Conservation (phyloP, 1,284 basidiomycete species). For the Mycena sp. region DNA sequence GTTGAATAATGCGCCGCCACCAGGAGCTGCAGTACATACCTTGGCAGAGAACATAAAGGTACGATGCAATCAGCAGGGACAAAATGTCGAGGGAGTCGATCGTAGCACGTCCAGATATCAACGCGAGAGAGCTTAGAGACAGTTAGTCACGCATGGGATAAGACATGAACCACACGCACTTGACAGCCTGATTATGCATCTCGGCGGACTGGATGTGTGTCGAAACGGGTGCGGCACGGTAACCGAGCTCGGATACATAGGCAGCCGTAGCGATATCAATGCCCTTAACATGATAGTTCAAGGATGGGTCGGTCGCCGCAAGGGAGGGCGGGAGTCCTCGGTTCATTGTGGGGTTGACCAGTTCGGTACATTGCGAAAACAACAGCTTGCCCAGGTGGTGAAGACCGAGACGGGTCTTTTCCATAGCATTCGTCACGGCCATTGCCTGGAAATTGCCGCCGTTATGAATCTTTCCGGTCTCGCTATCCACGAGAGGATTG, state of each 20-base stretch:
- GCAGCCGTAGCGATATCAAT: constrained; percentile 87
- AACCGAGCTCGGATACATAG: constrained; percentile 84
- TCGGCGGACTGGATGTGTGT: constrained; percentile 88
- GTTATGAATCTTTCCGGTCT: constrained; percentile 75
- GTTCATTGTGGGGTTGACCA: constrained; percentile 85
- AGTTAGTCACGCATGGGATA: constrained; percentile 5
- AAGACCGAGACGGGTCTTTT: constrained; percentile 84
- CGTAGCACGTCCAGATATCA: constrained; percentile 84
- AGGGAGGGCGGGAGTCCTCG: constrained; percentile 84
- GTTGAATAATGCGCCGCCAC: neutral
- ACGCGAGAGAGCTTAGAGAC: constrained; percentile 72
- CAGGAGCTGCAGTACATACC: constrained; percentile 40
- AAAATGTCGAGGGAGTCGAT: constrained; percentile 81
- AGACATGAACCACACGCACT: constrained; percentile 56
- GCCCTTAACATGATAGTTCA: constrained; percentile 88
- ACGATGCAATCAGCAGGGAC: constrained; percentile 77
- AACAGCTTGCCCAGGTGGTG: constrained; percentile 86
- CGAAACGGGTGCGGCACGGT: constrained; percentile 84
- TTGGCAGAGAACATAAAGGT: constrained; percentile 83
- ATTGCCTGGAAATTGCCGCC: constrained; percentile 87
- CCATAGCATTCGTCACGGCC: constrained; percentile 89
- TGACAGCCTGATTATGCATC: constrained; percentile 90
- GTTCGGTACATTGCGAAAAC: constrained; percentile 86
- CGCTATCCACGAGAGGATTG: constrained; percentile 78
- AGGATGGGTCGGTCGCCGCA: constrained; percentile 83